Conservation (phyloP, 2,329 filamentous ascomycete genomes). For the Colletotrichum magnum region DNA sequence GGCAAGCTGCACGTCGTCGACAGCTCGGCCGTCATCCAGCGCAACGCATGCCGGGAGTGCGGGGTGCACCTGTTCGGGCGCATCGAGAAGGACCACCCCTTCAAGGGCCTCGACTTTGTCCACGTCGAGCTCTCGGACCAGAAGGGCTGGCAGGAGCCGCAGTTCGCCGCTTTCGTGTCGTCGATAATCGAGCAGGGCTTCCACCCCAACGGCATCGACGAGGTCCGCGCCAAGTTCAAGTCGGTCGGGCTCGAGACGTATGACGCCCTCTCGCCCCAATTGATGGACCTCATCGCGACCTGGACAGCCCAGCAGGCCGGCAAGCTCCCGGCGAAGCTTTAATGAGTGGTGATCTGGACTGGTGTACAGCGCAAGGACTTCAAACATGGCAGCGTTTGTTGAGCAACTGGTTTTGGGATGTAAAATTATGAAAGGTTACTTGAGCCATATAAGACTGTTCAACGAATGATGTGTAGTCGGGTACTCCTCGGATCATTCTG, state of each 20-base stretch:
- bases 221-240: slow-evolving; percentile 68
- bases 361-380: neutral
- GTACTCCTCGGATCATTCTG: neutral
- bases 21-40: slow-evolving; percentile 69
- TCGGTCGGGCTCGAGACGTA: slow-evolving; percentile 71
- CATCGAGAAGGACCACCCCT: slow-evolving; percentile 75
- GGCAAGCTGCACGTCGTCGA: slow-evolving; percentile 72
- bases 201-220: slow-evolving; percentile 66
- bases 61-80: slow-evolving; percentile 75
- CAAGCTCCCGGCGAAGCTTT: slow-evolving; percentile 35
- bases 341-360: neutral
- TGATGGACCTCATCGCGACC: slow-evolving; percentile 75
- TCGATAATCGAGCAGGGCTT: slow-evolving; percentile 79
- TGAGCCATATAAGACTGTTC: neutral
- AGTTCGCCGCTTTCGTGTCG: slow-evolving; percentile 78
- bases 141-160: slow-evolving; percentile 79
- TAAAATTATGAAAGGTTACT: neutral
- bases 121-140: slow-evolving; percentile 72
- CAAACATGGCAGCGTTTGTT: no score
- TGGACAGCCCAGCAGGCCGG: slow-evolving; percentile 66
- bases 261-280: slow-evolving; percentile 70
- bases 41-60: slow-evolving; percentile 73
- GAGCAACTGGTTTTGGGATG: neutral
- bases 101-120: slow-evolving; percentile 79
- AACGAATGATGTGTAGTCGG: neutral